Base-by-base conservation (phyloP, 208 protist genomes). In the Polymyxa betae region DNA sequence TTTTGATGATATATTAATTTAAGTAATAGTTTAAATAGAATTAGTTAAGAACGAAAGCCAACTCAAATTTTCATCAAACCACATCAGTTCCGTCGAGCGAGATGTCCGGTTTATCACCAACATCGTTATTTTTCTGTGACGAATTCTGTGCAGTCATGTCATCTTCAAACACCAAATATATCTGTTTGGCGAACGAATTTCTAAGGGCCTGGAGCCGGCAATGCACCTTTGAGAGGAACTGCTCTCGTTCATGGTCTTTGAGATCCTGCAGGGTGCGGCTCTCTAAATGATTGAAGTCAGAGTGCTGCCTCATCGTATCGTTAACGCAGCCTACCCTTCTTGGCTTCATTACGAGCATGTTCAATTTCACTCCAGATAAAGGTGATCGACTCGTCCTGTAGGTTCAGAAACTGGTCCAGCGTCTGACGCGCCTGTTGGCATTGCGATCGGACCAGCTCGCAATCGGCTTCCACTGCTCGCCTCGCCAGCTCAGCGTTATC, bases 301-400 rank as follows among this genome's bases (percentile, higher is more conserved):
- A 60, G 5, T 29, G 5, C 49, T 29, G 49, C 5, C 49, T 5
- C 49, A 5, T 29, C 24, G 12, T 24, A 5, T 29, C 24, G 12
- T 60, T 60, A 24, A 24, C 49, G 12, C 49, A 24, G 24, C 12
- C 24, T 60, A 82, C 72, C 72, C 35, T 82, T 5, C 16, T n/a
- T 5, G n/a, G n/a, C 16, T 5, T 12, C 16, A 5, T 35, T n/a
- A n/a, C 72, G 72, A n/a, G n/a, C n/a, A 5, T n/a, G 72, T n/a
- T 82, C 72, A 43, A 82, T 35, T n/a, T 82, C 72, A n/a, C 88
- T 77, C 88, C 88, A 89, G 88, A 87, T n/a, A 54, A 92, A 92
- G 24, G 41, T 38, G n/a, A 92, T 82, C n/a, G 40, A 43, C 0
- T 92, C 90, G 78, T 92, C 87, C 24, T 77, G 77, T 10, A 92